A percentile compares a stretch with the other conserved stretches of the same genome.
These are phyloP conservation scores for Candida sakaeoensis DNA, from an alignment of 805 yeast genomes.

Conservation along the genomic window DNA sequence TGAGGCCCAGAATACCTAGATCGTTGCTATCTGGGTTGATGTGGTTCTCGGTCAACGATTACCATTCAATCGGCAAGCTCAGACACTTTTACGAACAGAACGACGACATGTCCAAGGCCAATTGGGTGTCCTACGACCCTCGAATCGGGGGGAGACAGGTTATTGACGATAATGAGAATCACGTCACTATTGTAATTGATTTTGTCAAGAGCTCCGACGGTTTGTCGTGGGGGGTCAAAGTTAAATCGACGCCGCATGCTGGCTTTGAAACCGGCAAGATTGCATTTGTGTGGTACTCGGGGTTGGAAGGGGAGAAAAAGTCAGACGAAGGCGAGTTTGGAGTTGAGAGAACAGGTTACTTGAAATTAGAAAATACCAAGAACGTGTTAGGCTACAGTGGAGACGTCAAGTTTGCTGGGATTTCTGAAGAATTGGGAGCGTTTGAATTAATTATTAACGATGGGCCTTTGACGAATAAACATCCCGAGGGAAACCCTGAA, in stretches of 20 bases:
- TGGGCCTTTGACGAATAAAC: constrained; percentile 45
- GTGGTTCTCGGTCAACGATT: constrained; percentile 75
- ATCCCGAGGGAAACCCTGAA: constrained; percentile 29
- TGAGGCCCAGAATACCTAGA: constrained; percentile 76
- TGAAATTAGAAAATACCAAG: constrained; percentile 23
- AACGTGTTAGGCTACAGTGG: constrained; percentile 31
- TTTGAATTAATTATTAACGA: constrained; percentile 62
- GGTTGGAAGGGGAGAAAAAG: constrained; percentile 56
- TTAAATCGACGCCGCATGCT: constrained; percentile 60
- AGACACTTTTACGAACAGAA: constrained; percentile 75
- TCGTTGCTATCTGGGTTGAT: constrained; percentile 75
- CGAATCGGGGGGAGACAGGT: constrained; percentile 80
- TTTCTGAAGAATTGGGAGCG: constrained; percentile 60
- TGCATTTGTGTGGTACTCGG: constrained; percentile 74
- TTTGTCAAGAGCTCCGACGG: constrained; percentile 71
- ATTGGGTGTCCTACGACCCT: constrained; percentile 88
- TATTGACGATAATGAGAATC: constrained; percentile 63
- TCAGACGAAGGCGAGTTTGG: constrained; percentile 10
- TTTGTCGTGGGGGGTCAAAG: constrained; percentile 76
- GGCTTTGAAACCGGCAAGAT: constrained; percentile 48
- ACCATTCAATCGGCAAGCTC: constrained; percentile 48
- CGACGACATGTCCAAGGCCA: constrained; percentile 68
- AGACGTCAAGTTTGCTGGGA: constrained; percentile 38
- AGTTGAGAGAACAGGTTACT: constrained; percentile 18
- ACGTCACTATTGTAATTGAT: constrained; percentile 61